Evolutionary conservation across 2,329 filamentous ascomycete species (phyloP).

Genomic region (Monilinia laxa): DNA sequence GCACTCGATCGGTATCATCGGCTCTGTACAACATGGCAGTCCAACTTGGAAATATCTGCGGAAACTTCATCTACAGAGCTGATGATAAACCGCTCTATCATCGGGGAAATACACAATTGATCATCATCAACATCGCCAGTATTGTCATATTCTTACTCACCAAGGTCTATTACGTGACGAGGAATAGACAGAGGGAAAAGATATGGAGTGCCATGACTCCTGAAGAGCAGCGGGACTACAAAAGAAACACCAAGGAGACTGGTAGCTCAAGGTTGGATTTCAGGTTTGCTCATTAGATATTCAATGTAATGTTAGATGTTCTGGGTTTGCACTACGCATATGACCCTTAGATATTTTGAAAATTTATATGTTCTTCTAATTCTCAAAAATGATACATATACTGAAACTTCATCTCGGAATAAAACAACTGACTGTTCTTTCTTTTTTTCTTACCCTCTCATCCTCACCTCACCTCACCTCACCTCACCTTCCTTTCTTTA

Average conservation of each 20-base stretch:
- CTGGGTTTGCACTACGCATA: not conserved
- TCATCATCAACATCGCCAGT: slow-evolving; percentile 49
- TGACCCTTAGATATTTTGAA: too few species aligned
- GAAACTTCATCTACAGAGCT: slow-evolving; percentile 50
- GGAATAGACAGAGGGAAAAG: slow-evolving; percentile 45
- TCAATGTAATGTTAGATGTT: not conserved
- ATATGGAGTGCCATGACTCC: slow-evolving; percentile 48
- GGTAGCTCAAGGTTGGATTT: slow-evolving; percentile 46
- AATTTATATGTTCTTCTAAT: too few species aligned
- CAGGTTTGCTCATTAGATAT: slow-evolving; percentile 41
- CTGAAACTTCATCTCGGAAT: too few species aligned
- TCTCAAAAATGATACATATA: too few species aligned
- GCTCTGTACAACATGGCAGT: slow-evolving; percentile 56
- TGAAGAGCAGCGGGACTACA: slow-evolving; percentile 42
- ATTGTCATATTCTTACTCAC: slow-evolving; percentile 51
- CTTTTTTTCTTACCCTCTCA: too few species aligned
- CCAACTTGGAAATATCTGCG: slow-evolving; percentile 45
- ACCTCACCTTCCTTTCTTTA: too few species aligned
- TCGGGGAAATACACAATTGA: slow-evolving; percentile 56
- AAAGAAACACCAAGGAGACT: slow-evolving; percentile 42
- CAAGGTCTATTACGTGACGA: slow-evolving; percentile 50
- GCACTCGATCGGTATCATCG: slow-evolving; percentile 60
- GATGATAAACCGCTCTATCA: slow-evolving; percentile 56
- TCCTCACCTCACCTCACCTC: too few species aligned
- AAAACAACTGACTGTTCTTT: too few species aligned